Percentiles rank a stretch among this genome's conserved stretches.
These are phyloP conservation scores for Neophaeococcomyces aloes DNA, from an alignment of 2,329 filamentous ascomycete genomes.

Conservation along the genomic window DNA sequence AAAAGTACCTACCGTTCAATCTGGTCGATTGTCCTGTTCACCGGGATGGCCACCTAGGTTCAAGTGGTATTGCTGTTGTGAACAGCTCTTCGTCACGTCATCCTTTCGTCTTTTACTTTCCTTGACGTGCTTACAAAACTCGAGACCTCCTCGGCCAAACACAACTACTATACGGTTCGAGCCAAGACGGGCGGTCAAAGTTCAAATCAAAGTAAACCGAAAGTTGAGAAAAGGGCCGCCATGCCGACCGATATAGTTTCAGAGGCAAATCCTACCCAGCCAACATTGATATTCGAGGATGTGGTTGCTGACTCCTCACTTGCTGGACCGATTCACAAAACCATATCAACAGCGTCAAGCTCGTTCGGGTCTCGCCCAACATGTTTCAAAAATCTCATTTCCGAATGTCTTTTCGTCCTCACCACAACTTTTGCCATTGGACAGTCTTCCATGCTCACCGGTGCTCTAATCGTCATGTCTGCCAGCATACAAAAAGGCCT, in stretches of 20 bases:
- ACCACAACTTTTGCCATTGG: conserved; percentile 58
- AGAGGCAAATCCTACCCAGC: not conserved
- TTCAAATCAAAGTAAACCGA: too few relatives aligned
- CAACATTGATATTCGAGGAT: not conserved
- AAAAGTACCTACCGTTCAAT: too few relatives aligned
- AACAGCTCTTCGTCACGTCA: too few relatives aligned
- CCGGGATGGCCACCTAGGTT: too few relatives aligned
- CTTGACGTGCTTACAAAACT: too few relatives aligned
- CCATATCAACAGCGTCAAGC: not conserved
- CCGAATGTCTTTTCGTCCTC: conserved; percentile 55
- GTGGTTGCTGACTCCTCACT: not conserved
- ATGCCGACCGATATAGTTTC: not conserved
- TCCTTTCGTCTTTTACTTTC: too few relatives aligned
- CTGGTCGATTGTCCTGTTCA: too few relatives aligned
- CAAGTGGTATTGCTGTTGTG: too few relatives aligned
- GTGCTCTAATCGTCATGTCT: conserved; percentile 52
- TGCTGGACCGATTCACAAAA: not conserved
- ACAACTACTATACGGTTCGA: too few relatives aligned
- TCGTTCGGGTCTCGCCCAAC: conserved; percentile 33
- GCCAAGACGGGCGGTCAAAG: too few relatives aligned
- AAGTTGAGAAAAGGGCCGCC: not conserved
- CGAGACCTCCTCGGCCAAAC: too few relatives aligned
- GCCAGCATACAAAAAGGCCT: conserved; percentile 50
- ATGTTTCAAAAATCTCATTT: conserved; percentile 52
- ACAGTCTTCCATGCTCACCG: conserved; percentile 50